Conservation (phyloP, 768 basidiomycete genomes). For the Amanita rimosa region DNA sequence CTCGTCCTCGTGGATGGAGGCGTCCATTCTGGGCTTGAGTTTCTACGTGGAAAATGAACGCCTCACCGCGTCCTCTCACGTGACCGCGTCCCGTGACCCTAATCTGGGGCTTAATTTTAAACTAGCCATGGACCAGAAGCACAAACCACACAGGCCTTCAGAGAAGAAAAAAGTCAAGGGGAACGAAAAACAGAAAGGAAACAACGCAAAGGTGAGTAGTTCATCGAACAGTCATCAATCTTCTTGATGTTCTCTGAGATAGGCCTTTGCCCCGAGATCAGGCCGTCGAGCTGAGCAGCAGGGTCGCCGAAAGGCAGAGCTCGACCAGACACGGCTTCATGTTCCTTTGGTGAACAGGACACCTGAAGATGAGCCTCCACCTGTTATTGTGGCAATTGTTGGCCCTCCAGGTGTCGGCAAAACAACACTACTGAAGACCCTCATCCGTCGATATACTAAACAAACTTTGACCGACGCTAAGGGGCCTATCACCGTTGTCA, state of each 20-base stretch:
- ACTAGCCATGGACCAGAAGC: constrained; percentile 54
- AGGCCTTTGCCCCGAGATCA: constrained; percentile 92
- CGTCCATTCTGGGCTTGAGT: background rate
- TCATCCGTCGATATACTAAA: constrained; percentile 88
- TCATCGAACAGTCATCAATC: background rate
- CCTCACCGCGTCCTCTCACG: constrained; percentile 2
- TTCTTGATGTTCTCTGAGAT: background rate
- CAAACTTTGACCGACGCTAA: constrained; percentile 83
- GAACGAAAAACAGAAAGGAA: constrained; percentile 62
- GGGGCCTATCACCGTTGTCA: constrained; percentile 91
- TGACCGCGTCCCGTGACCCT: constrained; percentile 6
- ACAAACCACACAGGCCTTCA: constrained; percentile 75
- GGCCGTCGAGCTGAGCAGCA: constrained; percentile 83
- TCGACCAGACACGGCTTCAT: constrained; percentile 89
- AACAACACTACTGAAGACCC: constrained; percentile 83
- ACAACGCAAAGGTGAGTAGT: constrained; percentile 77
- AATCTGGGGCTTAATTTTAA: background rate
- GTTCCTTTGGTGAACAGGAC: constrained; percentile 94
- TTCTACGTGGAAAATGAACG: background rate
- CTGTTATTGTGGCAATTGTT: constrained; percentile 88
- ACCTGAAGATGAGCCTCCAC: constrained; percentile 84
- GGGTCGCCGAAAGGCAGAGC: constrained; percentile 84
- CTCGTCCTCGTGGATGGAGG: constrained; percentile 38
- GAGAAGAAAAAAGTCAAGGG: constrained; percentile 73
- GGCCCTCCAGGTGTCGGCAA: constrained; percentile 98